These are phyloP conservation scores for Antarctomyces pellizariae DNA, from an alignment of 495 filamentous ascomycete species.

Conservation along the genomic window DNA sequence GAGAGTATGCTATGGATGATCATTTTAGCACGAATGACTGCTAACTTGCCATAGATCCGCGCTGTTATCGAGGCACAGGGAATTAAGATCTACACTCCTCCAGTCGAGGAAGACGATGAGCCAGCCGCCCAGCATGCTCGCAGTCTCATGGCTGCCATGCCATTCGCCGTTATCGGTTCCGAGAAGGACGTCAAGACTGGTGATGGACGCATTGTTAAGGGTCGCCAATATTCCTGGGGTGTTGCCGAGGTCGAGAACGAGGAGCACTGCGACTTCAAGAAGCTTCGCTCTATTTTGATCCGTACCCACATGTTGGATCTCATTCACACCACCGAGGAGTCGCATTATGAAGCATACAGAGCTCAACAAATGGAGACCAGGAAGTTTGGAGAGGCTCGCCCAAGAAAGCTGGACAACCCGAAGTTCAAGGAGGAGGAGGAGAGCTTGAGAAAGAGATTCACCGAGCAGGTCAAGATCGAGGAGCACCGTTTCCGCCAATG, in stretches of 20 bases:
- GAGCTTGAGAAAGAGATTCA: conserved; percentile 92
- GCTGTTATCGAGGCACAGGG: conserved; percentile 91
- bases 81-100: conserved; percentile 98
- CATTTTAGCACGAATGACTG: conserved; percentile 2
- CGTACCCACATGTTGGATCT: conserved; percentile 99
- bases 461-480: conserved; percentile 98
- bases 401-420: conserved; percentile 95
- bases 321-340: conserved; percentile 97
- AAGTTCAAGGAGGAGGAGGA: conserved; percentile 99
- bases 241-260: conserved; percentile 99
- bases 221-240: conserved; percentile 96
- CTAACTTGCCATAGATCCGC: conserved; percentile 38
- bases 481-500: conserved; percentile 96
- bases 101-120: conserved; percentile 94
- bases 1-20: conserved; percentile 36
- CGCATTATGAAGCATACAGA: conserved; percentile 96
- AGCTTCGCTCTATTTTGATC: conserved; percentile 94
- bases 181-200: conserved; percentile 97
- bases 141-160: conserved; percentile 87
- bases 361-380: conserved; percentile 99
- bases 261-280: conserved; percentile 99
- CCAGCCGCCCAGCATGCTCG: conserved; percentile 82
- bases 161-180: conserved; percentile 93
- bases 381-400: conserved; percentile 94
- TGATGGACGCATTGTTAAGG: conserved; percentile 91